Evolutionary conservation across 441 rosid species (phyloP).

Genomic region (Croton setiger): DNA sequence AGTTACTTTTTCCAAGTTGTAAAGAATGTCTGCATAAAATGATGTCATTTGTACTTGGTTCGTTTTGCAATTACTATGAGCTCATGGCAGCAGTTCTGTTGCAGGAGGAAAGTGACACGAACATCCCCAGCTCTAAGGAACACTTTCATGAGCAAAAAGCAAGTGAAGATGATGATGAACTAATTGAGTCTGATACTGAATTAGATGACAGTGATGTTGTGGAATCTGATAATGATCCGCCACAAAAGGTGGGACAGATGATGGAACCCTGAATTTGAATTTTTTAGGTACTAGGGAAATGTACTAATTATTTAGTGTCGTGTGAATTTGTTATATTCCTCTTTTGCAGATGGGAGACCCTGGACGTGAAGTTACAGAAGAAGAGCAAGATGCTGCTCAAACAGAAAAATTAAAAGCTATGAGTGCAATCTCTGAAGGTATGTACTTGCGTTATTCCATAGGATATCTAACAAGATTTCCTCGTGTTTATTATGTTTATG

Average conservation of each 20-base stretch:
- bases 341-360: conserved; percentile 70
- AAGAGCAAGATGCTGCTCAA: conserved; percentile 72
- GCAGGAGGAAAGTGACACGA: conserved; percentile 38
- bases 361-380: conserved; percentile 72
- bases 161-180: conserved; percentile 58
- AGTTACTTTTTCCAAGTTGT: background rate
- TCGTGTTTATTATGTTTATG: background rate
- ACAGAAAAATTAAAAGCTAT: conserved; percentile 67
- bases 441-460: conserved; percentile 24
- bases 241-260: conserved; percentile 64
- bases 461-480: background rate
- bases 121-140: conserved; percentile 36
- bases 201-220: conserved; percentile 68
- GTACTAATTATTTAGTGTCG: background rate
- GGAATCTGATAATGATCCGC: conserved; percentile 84
- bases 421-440: conserved; percentile 79
- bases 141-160: conserved; percentile 30
- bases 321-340: conserved; percentile 9
- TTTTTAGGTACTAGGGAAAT: conserved; percentile 25
- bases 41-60: background rate
- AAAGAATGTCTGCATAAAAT: background rate
- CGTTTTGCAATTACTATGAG: conserved; percentile 2
- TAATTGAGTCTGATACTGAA: conserved; percentile 82
- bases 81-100: conserved; percentile 4
- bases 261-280: background rate